These are phyloP conservation scores for Botrytis hyacinthi DNA, from an alignment of 2,329 filamentous ascomycete genomes.

Conservation along the genomic window DNA sequence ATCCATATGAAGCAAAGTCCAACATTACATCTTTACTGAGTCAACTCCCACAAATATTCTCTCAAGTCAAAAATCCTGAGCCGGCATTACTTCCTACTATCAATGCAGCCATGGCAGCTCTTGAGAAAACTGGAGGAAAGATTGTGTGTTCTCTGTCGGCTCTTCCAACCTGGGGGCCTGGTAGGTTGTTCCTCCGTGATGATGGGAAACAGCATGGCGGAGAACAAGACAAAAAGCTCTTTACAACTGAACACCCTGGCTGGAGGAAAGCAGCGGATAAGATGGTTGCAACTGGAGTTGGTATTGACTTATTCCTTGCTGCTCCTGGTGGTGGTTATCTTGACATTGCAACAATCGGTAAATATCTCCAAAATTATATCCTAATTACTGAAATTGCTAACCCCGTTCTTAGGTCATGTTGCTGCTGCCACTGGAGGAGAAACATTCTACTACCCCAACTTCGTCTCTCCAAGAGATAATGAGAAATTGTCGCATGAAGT, in stretches of 20 bases:
- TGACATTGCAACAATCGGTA: slow-evolving; percentile 87
- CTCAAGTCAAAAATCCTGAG: slow-evolving; percentile 84
- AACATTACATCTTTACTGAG: slow-evolving; percentile 87
- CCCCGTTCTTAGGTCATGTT: slow-evolving; percentile 64
- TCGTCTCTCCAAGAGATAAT: slow-evolving; percentile 81
- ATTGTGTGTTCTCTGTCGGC: slow-evolving; percentile 82
- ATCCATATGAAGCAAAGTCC: slow-evolving; percentile 83
- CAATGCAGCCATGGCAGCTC: slow-evolving; percentile 77
- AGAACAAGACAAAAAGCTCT: slow-evolving; percentile 88
- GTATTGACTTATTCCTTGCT: slow-evolving; percentile 91
- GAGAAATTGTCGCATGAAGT: slow-evolving; percentile 83
- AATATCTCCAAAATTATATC: slow-evolving; percentile 25
- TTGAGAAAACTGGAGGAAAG: slow-evolving; percentile 87
- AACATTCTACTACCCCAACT: slow-evolving; percentile 96
- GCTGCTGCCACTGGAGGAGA: slow-evolving; percentile 90
- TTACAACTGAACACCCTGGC: slow-evolving; percentile 82
- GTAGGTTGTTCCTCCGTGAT: slow-evolving; percentile 79
- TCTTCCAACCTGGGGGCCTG: slow-evolving; percentile 90
- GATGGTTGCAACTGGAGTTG: slow-evolving; percentile 83
- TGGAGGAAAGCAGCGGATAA: slow-evolving; percentile 86
- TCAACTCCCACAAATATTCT: slow-evolving; percentile 81
- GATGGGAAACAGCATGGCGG: slow-evolving; percentile 82
- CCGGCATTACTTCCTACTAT: slow-evolving; percentile 82
- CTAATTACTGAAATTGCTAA: slow-evolving; percentile 20
- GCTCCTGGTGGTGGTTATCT: slow-evolving; percentile 87